phyloP scores from a whole-genome alignment of 2,329 filamentous ascomycete genomes.

The Coniochaeta sp. region DNA sequence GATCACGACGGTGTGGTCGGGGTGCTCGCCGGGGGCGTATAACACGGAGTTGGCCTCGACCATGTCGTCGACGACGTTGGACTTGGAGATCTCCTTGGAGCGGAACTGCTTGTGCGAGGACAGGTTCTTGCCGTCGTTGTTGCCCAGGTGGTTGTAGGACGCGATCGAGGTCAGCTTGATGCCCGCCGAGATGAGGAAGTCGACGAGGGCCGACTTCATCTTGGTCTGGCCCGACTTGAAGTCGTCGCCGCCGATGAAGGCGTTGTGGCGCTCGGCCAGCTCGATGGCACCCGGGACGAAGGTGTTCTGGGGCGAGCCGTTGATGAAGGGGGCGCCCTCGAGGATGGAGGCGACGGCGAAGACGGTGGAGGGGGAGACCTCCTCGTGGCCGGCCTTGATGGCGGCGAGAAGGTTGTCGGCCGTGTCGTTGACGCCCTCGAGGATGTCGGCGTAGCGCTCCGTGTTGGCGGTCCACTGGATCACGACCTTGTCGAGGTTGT shows the following conservation, averaged over 20 bases:
- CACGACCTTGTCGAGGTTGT: conserved; percentile 88
- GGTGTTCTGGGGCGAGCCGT: conserved; percentile 97
- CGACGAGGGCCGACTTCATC: conserved; percentile 99
- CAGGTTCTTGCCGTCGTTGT: conserved; percentile 98
- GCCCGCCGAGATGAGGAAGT: conserved; percentile 96
- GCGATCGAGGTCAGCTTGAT: conserved; percentile 99
- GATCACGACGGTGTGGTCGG: conserved; percentile 97
- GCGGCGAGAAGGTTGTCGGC: conserved; percentile 86
- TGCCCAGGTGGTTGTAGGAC: conserved; percentile 98
- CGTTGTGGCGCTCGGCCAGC: conserved; percentile 76
- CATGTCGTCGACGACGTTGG: conserved; percentile 99
- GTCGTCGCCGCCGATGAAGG: conserved; percentile 96
- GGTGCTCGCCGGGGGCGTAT: conserved; percentile 88
- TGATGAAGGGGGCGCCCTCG: conserved; percentile 91
- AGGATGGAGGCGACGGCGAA: conserved; percentile 94
- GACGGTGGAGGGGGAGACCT: conserved; percentile 91
- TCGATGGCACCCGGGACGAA: conserved; percentile 91
- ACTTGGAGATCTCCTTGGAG: conserved; percentile 99
- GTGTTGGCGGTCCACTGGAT: conserved; percentile 99
- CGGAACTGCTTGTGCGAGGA: conserved; percentile 98
- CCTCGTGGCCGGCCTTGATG: conserved; percentile 79
- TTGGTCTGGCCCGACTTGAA: conserved; percentile 99
- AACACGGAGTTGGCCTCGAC: conserved; percentile 89
- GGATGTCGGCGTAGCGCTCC: conserved; percentile 86
- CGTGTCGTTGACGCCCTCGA: conserved; percentile 90